These are phyloP conservation scores for Brassica balearica DNA, from an alignment of 441 rosid species.

Conservation along the genomic window DNA sequence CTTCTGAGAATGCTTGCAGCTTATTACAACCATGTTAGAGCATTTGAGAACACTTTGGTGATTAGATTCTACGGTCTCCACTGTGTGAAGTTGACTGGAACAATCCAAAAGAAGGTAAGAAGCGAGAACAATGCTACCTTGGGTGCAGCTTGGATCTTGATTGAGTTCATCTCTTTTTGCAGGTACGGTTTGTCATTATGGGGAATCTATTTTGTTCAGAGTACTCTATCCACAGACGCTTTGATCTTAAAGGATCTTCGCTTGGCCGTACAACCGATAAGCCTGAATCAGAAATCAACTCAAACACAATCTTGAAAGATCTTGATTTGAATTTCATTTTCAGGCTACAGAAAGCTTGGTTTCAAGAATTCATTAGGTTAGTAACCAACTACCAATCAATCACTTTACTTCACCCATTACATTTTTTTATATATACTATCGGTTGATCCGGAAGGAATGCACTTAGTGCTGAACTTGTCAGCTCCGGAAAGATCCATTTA, in stretches of 20 bases:
- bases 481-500: not conserved
- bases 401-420: conserved; percentile 10
- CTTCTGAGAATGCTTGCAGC: conserved; percentile 76
- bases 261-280: conserved; percentile 71
- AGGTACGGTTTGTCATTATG: conserved; percentile 77
- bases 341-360: conserved; percentile 67
- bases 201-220: conserved; percentile 73
- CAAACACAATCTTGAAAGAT: conserved; percentile 71
- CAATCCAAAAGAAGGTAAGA: conserved; percentile 66
- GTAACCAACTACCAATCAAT: not conserved
- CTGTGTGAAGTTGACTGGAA: conserved; percentile 62
- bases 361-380: conserved; percentile 85
- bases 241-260: conserved; percentile 77
- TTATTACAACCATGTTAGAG: conserved; percentile 68
- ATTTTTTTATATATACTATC: not conserved
- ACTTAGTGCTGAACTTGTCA: too few relatives aligned
- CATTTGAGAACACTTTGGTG: conserved; percentile 67
- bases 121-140: conserved; percentile 8
- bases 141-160: conserved; percentile 5
- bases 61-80: conserved; percentile 72
- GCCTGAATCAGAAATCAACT: conserved; percentile 62
- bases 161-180: conserved; percentile 23
- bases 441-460: not conserved
- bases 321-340: conserved; percentile 75
- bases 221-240: conserved; percentile 62